Evolutionary conservation across 1,284 basidiomycete genomes (phyloP), one percentile per base, ranked within the genome.

Genomic region (Heterobasidion occidentale): DNA sequence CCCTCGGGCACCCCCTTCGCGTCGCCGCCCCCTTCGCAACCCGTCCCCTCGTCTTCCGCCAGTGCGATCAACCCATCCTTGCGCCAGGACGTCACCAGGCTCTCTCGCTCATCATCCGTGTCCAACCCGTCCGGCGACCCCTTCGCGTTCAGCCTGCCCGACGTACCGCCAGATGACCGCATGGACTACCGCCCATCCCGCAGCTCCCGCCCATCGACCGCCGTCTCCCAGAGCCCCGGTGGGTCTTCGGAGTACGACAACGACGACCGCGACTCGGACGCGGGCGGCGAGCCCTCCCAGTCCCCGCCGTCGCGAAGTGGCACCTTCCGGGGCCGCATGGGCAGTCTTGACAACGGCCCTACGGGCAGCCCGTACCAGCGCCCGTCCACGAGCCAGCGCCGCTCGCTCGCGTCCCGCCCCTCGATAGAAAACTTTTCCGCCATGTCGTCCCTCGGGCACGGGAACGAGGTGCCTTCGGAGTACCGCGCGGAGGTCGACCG

Each of bases 401-500:
- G 58, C 52, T 49, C 56, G 53, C 59, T 65, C 20, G 54, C 61
- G 38, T 59, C 64, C 6, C 71, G 55, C 34, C 58, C 57, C 15
- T 71, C 73, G 6, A 54, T 55, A 50, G 70, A 73, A 58, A 71
- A 71, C 53, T 56, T 72, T 15, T 48, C 52, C 51, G 14, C 51
- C 5, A 38, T n/a, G 36, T 53, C 52, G 53, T 54, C 56, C 27
- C 54, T 64, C 20, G 68, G 65, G 27, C 75, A 77, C 60, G 75
- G 75, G 55, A 86, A 86, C 60, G 88, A 90, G 65, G 79, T 92
- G 53, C 88, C 89, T 11, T 77, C 80, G 61, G 95, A 97, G 67
- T 89, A 94, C 63, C 83, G 86, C 58, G 71, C 73, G 42, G 86
- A 90, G 64, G 86, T 98, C 53, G 95, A 98, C 70, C 81, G 86